phyloP scores from a whole-genome alignment of 1,284 basidiomycete genomes.

The Agroathelia rolfsii region DNA sequence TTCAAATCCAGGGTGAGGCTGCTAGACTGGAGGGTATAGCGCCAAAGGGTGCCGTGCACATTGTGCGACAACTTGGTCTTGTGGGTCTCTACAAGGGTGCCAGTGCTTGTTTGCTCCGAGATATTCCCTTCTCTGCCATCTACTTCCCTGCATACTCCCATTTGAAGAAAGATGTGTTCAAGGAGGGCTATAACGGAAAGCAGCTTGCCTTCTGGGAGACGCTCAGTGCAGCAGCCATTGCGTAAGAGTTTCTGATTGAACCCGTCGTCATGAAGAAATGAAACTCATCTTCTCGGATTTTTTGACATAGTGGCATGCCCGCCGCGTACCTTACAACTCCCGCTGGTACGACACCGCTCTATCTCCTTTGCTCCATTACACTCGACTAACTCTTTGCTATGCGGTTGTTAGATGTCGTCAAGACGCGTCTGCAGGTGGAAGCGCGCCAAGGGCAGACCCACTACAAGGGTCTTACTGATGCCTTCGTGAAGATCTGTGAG shows the following conservation, averaged over 20 bases:
- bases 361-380: slow-evolving; percentile 10
- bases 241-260: too few relatives aligned
- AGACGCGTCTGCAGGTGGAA: slow-evolving; percentile 98
- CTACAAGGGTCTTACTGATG: slow-evolving; percentile 89
- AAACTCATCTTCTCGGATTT: too few relatives aligned
- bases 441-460: slow-evolving; percentile 85
- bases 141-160: slow-evolving; percentile 79
- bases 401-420: slow-evolving; percentile 75
- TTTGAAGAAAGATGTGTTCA: slow-evolving; percentile 88
- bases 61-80: slow-evolving; percentile 87
- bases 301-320: slow-evolving; percentile 97
- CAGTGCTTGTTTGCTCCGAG: slow-evolving; percentile 79
- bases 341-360: slow-evolving; percentile 68
- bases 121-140: slow-evolving; percentile 90
- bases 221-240: slow-evolving; percentile 71
- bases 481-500: slow-evolving; percentile 82
- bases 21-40: slow-evolving; percentile 74
- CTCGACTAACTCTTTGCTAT: slow-evolving; percentile 14
- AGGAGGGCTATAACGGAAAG: slow-evolving; percentile 94
- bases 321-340: slow-evolving; percentile 83
- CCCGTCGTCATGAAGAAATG: slow-evolving; percentile 11
- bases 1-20: slow-evolving; percentile 94
- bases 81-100: slow-evolving; percentile 90
- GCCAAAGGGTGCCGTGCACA: slow-evolving; percentile 83
- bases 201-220: slow-evolving; percentile 88